Evolutionary conservation across 306 rosid species (phyloP), one percentile per base, ranked within the genome.

Genomic region (Canavalia gladiata): DNA sequence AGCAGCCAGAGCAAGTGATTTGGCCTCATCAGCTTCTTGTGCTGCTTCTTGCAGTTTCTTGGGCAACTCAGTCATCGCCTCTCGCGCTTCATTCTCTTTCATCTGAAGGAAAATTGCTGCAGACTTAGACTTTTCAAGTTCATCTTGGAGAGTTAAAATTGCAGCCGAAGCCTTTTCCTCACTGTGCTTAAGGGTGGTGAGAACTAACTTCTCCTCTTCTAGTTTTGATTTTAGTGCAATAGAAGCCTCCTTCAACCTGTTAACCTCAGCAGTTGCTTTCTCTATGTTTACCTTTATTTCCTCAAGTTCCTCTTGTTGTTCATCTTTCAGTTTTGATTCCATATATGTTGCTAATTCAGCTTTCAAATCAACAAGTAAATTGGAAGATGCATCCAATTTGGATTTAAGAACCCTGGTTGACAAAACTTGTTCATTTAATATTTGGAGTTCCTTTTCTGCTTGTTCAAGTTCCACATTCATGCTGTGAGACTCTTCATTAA

Each of bases 161-260:
- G 87, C 88, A 62, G 85, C 83, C 18, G 91, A 90, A 74, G 95
- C 92, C 78, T 54, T 90, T 86, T 90, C 91, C 86, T 95, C 99
- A 67, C 91, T 88, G 82, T 87, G 91, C 79, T 80, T 66, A 18
- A 95, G 77, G 52, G 84, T 11, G 6, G 86, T 59, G 60, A 90
- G 92, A 78, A 82, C 85, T 3, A 81, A 89, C 83, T 89, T 94
- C 90, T 94, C 95, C 64, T 76, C 80, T 74, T 89, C 94, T 54
- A 94, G 92, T 74, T 94, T 88, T 33, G 87, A 79, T 75, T 87
- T 88, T 33, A 94, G 90, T 25, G 95, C 83, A 1, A 78, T 29
- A n/a, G 90, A 88, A 46, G 97, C 97, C 79, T 81, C 92, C 82
- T 75, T 94, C 81, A 94, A 83, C 87, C 31, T 70, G 58, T 86